Base-by-base conservation (phyloP, 1,139 yeast genomes). In the Suhomyces coccinellae region DNA sequence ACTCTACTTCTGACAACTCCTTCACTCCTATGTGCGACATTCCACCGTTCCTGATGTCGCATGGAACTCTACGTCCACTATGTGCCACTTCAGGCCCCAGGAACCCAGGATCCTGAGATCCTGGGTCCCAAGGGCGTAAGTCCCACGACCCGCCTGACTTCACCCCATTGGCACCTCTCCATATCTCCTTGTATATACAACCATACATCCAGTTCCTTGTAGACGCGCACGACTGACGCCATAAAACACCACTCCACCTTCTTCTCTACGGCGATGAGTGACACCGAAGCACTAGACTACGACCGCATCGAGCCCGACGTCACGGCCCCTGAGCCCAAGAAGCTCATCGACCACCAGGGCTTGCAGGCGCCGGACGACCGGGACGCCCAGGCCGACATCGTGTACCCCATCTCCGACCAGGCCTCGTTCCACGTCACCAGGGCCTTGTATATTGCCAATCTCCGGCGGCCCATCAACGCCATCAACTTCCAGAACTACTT, bases 401-500 rank as follows among this genome's bases (percentile, higher is more conserved):
- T 61, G 8, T 73, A 73, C 46, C 67, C 63, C 30, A 61, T 65
- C 17, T 51, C 47, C 17, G 64, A 62, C 3, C 57, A 56, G 17
- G 62, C 76, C 1, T 52, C 57, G 32, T 74, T 65, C 52, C 67
- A 62, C 40, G 61, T 63, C 33, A 73, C 79, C 1, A 56, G 79
- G 38, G 78, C 79, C 0, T 52, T 75, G 30, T 67, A 73, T 46
- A 63, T 74, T 24, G 79, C 74, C 14, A 75, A 74, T 50, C 61
- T 74, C 44, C 62, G 73, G 12, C 56, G 65, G 11, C 73, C 75
- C 9, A 55, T 73, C 41, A 67, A 70, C 50, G 71, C 73, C 20
- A 57, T 57, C 29, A 62, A 61, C 44, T 69, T 75, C 49, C 77
- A 73, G 52, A 58, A 58, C 28, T 52, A 65, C 46, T 53, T 75